Percentiles rank a stretch among this genome's conserved stretches.
Evolutionary conservation across 2,329 filamentous ascomycete species (phyloP).

Genomic region (Epichloe brachyelytri): DNA sequence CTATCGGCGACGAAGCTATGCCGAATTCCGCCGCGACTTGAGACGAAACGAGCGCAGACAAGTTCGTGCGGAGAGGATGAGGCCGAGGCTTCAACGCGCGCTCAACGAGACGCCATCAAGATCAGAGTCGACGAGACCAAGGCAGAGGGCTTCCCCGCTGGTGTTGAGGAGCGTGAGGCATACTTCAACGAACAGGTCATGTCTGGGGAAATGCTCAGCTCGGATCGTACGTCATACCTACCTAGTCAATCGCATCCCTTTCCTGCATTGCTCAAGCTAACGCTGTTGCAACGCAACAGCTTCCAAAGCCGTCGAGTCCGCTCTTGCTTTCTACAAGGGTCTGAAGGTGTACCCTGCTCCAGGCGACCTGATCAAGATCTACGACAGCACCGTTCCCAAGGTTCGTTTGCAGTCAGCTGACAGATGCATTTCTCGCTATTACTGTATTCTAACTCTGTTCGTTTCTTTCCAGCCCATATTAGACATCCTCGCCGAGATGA

Average conservation of each 20-base stretch:
- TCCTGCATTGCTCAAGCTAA: neutral
- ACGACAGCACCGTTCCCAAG: constrained; percentile 97
- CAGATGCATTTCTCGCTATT: neutral
- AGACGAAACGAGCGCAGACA: constrained; percentile 66
- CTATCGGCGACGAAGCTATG: constrained; percentile 48
- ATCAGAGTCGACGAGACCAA: constrained; percentile 66
- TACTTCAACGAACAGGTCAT: constrained; percentile 97
- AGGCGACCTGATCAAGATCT: constrained; percentile 85
- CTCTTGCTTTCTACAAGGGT: constrained; percentile 93
- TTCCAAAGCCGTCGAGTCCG: constrained; percentile 63
- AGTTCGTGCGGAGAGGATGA: constrained; percentile 60
- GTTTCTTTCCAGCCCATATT: constrained; percentile 56
- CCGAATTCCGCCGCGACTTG: constrained; percentile 53
- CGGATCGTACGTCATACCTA: constrained; percentile 49
- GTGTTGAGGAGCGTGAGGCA: constrained; percentile 83
- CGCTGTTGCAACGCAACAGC: constrained; percentile 29
- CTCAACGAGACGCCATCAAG: constrained; percentile 64
- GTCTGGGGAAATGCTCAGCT: constrained; percentile 68
- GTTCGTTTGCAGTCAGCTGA: constrained; percentile 27
- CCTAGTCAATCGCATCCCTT: neutral
- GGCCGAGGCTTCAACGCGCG: constrained; percentile 49
- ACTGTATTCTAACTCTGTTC: neutral
- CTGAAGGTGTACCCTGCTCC: constrained; percentile 97
- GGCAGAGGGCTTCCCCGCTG: constrained; percentile 77
- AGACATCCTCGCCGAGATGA: constrained; percentile 95